Evolutionary conservation across 352 stramenopile species (phyloP), one percentile per base, ranked within the genome.

Genomic region (Phytophthora rubi): DNA sequence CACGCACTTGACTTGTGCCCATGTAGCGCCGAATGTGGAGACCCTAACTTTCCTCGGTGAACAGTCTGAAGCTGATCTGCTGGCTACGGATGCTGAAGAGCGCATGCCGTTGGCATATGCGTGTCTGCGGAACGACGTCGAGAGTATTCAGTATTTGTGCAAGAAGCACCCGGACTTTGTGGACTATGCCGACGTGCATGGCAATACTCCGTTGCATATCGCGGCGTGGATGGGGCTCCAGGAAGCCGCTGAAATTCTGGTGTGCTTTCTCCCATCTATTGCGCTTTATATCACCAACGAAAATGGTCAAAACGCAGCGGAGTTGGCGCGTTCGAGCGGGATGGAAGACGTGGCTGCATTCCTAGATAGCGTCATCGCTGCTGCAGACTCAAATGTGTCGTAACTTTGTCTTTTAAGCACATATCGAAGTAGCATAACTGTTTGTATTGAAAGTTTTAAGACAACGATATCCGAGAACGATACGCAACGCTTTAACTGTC

Each of bases 121-220:
- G 9, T 91, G 82, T 58, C 65, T 91, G 13, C 72, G 80, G 0
- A 73, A 78, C 8, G 84, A 92, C 42, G 45, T 77, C 1, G 76
- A 65, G 1, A 89, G 84, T 61, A 81, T 91, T 32, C 57, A 65
- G 35, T 88, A 82, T 59, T 65, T 93, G 35, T 89, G 79, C 48
- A 56, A 48, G 1, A 73, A 81, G 18, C 72, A 87, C 37, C 80
- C 81, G 0, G 84, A 92, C 28, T 92, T 93, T 63, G 80, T 85
- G 10, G 84, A 92, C 63, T 93, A 92, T 52, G 80, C 82, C 2
- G 86, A 93, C 49, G 59, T 72, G 3, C 68, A 76, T 30, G 86
- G 86, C n/a, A 89, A 92, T 44, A 92, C 84, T 28, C 82, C 82
- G 51, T 59, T 92, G 61, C 84, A 94, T 47, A 72, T 90, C 42